Conservation (phyloP, 2,329 filamentous ascomycete species). For the Aspergillus cejpii region DNA sequence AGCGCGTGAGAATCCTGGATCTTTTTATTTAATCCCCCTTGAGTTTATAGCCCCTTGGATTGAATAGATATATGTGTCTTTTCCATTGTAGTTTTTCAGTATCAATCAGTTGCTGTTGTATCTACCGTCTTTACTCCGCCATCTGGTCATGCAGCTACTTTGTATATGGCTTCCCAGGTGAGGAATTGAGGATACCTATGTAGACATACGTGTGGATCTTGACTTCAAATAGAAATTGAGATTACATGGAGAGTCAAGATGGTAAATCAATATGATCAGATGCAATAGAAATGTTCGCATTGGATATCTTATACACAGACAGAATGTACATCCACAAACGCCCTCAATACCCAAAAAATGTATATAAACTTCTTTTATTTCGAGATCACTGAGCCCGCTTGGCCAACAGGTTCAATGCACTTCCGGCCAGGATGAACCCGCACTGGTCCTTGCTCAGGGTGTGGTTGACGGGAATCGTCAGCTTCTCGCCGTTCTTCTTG, state of each 20-base stretch:
- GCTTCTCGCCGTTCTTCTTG: constrained; percentile 51
- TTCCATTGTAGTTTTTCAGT: no score
- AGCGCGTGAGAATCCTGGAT: not conserved
- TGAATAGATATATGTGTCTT: not conserved
- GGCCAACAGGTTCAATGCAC: constrained; percentile 83
- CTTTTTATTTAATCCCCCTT: not conserved
- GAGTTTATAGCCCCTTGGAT: not conserved
- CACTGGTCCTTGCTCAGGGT: constrained; percentile 86
- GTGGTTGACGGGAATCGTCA: constrained; percentile 72
- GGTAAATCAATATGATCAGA: no score
- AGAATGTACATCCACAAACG: not conserved
- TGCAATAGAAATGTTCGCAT: no score
- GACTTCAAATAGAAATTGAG: not conserved
- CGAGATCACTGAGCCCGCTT: constrained; percentile 43
- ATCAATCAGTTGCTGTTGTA: no score
- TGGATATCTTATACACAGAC: constrained; percentile 1
- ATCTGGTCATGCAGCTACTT: not conserved
- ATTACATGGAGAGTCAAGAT: no score
- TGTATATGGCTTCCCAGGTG: not conserved
- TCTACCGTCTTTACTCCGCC: constrained; percentile 5
- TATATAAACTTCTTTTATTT: not conserved
- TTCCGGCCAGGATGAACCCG: constrained; percentile 85
- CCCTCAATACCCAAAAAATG: not conserved
- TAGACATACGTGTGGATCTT: not conserved
- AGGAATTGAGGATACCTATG: no score